phyloP scores from a whole-genome alignment of 768 basidiomycete species.

The Vishniacozyma victoriae region DNA sequence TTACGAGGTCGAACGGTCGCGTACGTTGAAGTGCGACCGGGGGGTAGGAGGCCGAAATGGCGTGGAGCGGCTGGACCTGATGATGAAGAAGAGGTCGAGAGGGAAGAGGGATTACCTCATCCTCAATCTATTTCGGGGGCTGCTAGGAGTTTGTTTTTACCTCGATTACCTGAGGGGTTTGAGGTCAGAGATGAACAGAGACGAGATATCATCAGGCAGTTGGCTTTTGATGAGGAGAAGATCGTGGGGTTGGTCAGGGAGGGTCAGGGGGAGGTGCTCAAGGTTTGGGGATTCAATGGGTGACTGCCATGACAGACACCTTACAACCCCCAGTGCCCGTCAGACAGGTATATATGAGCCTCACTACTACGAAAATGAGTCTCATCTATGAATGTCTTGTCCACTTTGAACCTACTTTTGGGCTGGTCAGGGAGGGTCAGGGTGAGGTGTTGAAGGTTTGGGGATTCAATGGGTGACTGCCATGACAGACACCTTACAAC shows the following conservation, averaged over 20 bases:
- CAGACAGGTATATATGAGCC: no score
- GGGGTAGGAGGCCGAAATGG: constrained; percentile 15
- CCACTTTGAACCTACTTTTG: no score
- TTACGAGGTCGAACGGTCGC: constrained; percentile 18
- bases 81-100: background rate
- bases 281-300: constrained; percentile 34
- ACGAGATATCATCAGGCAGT: constrained; percentile 16
- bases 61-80: constrained; percentile 17
- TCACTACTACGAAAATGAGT: no score
- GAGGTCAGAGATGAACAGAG: no score
- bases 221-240: constrained; percentile 46
- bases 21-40: constrained; percentile 37
- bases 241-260: constrained; percentile 41
- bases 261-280: constrained; percentile 15
- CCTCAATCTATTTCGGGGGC: constrained; percentile 43
- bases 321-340: no score
- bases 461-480: constrained; percentile 24
- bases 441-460: constrained; percentile 31
- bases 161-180: constrained; percentile 14
- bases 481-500: no score
- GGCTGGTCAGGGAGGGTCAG: constrained; percentile 19
- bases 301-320: no score
- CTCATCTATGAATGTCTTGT: no score
- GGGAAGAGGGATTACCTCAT: constrained; percentile 23
- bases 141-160: constrained; percentile 33